A percentile compares a stretch with the other conserved stretches of the same genome.
phyloP scores from a whole-genome alignment of 1,284 basidiomycete genomes.

The Ustilago crameri region DNA sequence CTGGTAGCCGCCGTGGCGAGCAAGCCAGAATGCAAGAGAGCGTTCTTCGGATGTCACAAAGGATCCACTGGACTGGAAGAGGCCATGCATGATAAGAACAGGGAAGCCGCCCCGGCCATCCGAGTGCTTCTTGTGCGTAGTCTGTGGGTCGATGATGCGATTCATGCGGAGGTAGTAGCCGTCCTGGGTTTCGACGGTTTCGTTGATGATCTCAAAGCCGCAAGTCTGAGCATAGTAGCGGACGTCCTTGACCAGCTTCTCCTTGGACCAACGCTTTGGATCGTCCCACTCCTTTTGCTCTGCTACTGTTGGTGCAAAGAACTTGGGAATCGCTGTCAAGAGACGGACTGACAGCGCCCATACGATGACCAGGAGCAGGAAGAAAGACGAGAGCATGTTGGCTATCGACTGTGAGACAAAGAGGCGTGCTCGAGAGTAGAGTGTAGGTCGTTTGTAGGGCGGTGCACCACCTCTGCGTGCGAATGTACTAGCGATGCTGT shows the following conservation, averaged over 20 bases:
- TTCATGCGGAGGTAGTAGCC: conserved; percentile 74
- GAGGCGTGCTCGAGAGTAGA: conserved; percentile 61
- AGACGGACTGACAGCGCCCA: conserved; percentile 67
- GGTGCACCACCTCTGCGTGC: conserved; percentile 57
- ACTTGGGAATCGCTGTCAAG: conserved; percentile 47
- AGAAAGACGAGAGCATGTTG: conserved; percentile 71
- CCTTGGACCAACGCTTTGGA: conserved; percentile 70
- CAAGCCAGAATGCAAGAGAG: conserved; percentile 75
- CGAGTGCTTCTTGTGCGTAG: conserved; percentile 65
- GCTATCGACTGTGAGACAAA: conserved; percentile 71
- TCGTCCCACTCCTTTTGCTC: conserved; percentile 71
- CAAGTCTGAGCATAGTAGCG: conserved; percentile 73
- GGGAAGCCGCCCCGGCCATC: conserved; percentile 73
- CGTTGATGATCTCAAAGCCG: conserved; percentile 74
- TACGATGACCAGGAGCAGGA: conserved; percentile 70
- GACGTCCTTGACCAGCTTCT: conserved; percentile 72
- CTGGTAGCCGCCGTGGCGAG: conserved; percentile 73
- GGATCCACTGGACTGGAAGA: conserved; percentile 75
- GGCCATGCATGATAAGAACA: conserved; percentile 75
- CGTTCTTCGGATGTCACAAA: conserved; percentile 76
- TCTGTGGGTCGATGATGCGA: conserved; percentile 72
- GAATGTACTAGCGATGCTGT: conserved; percentile 39
- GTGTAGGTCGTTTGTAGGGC: conserved; percentile 50
- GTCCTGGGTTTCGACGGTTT: conserved; percentile 74
- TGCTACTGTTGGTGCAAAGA: conserved; percentile 21